Conservation (phyloP, 192 early-diverging fungal species). For the Jimgerdemannia flammicorona region DNA sequence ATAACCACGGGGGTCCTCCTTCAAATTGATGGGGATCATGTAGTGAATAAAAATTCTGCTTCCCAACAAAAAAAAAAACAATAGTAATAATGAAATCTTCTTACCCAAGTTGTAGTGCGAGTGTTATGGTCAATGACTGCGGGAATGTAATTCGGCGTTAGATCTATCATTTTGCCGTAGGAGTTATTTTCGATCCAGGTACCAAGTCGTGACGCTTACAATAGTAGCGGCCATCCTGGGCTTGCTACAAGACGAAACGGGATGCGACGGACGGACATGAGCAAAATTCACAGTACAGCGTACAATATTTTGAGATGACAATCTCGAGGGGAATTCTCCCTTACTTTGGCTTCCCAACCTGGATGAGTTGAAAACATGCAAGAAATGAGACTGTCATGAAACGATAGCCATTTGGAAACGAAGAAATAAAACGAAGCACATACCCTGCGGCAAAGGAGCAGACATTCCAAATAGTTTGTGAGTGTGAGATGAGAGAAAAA, state of each 20-base stretch:
- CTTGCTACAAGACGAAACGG: not conserved
- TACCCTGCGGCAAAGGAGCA: not conserved
- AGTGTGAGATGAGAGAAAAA: too few relatives aligned
- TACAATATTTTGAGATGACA: not conserved
- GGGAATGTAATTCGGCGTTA: not conserved
- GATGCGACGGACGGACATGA: not conserved
- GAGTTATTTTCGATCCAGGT: not conserved
- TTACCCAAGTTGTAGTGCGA: not conserved
- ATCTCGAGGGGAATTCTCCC: not conserved
- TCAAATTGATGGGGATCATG: not conserved
- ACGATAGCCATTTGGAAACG: too few relatives aligned
- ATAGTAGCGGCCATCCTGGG: not conserved
- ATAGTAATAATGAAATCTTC: not conserved
- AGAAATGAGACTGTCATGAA: not conserved
- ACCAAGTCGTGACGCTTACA: not conserved
- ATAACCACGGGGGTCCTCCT: not conserved
- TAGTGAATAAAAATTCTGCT: not conserved
- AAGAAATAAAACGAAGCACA: not conserved
- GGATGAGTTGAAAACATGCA: not conserved
- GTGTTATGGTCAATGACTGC: not conserved
- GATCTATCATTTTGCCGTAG: too few relatives aligned
- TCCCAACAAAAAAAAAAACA: not conserved
- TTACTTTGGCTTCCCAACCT: not conserved
- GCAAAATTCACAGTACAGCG: not conserved
- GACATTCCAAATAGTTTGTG: not conserved